Base-by-base conservation (phyloP, 805 yeast genomes). In the Isabelozyma rhagii region DNA sequence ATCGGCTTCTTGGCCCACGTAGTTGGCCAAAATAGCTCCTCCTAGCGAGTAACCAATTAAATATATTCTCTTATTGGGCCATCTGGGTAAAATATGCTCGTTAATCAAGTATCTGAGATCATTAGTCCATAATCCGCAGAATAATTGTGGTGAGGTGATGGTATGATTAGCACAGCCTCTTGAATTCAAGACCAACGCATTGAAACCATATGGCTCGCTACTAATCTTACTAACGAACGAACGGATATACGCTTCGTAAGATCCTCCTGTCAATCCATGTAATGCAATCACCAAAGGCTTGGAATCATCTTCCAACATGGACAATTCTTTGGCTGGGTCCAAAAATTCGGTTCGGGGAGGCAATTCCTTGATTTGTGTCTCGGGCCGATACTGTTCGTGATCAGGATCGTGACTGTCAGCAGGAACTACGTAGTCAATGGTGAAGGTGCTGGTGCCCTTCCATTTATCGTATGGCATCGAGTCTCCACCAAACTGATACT, bases 251-350 rank as follows among this genome's bases (percentile, higher is more conserved):
- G 88, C 82, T 62, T 87, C 94, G 57, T 84, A 87, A 13, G 89
- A 83, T 1, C 96, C 96, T 51, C 94, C 93, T 27, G 88, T 85
- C 39, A 87, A 71, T 1, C 94, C 96, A 59, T 87, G 93, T 45
- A 79, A 66, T 8, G 85, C 80, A 31, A 87, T 69, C 17, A 83
- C 72, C 44, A 87, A 69, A 4, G 92, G 92, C 51, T 73, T 75
- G 8, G 71, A 62, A 49, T 75, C 75, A 42, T 67, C 68, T 8
- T 61, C 59, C 3, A 61, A 57, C 39, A 72, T 59, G 3, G 76
- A 47, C 2, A 46, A 57, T 29, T 80, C 68, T 54, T 80, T 82
- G 1, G 64, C 62, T 1, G 77, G 76, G 25, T 79, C 71, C 51
- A 83, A 65, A 60, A 79, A 87, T 62, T 87, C 77, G 0, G 89